Evolutionary conservation across 441 rosid species (phyloP).

Genomic region (Biscutella laevigata): DNA sequence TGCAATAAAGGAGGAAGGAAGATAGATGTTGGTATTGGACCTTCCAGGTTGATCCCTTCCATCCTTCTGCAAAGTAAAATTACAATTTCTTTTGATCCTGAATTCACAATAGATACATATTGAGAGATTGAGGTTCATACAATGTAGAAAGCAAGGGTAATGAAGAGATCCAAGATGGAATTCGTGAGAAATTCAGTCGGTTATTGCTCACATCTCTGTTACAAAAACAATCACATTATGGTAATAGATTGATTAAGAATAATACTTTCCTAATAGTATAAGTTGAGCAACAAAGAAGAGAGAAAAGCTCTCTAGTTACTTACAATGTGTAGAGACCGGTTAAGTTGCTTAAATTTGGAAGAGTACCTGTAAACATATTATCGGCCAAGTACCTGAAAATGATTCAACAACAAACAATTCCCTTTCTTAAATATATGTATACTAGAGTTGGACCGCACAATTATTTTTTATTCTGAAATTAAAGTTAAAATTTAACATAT

Average conservation of each 20-base stretch:
- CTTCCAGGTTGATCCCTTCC: slow-evolving; percentile 45
- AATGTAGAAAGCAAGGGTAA: slow-evolving; percentile 47
- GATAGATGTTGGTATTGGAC: slow-evolving; percentile 39
- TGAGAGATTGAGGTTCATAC: slow-evolving; percentile 31
- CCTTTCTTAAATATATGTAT: too few relatives aligned
- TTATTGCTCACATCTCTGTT: slow-evolving; percentile 84
- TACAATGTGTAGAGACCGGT: slow-evolving; percentile 51
- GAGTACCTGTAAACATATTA: slow-evolving; percentile 41
- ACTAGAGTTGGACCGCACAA: too few relatives aligned
- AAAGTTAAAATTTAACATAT: too few relatives aligned
- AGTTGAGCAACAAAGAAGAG: not conserved
- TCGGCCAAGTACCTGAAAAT: slow-evolving; percentile 59
- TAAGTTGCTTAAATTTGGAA: slow-evolving; percentile 59
- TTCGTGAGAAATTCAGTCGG: slow-evolving; percentile 19
- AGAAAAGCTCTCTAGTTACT: slow-evolving; percentile 22
- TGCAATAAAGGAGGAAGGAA: slow-evolving; percentile 51
- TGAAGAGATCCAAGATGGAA: slow-evolving; percentile 52
- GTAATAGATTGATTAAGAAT: not conserved
- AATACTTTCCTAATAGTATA: not conserved
- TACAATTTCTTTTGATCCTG: not conserved
- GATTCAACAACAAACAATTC: too few relatives aligned
- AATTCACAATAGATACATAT: not conserved
- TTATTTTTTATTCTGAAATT: too few relatives aligned
- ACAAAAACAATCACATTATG: not conserved
- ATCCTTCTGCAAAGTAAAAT: slow-evolving; percentile 40